Conservation (phyloP, 345 rosid genomes). For the Carallia brachiata region DNA sequence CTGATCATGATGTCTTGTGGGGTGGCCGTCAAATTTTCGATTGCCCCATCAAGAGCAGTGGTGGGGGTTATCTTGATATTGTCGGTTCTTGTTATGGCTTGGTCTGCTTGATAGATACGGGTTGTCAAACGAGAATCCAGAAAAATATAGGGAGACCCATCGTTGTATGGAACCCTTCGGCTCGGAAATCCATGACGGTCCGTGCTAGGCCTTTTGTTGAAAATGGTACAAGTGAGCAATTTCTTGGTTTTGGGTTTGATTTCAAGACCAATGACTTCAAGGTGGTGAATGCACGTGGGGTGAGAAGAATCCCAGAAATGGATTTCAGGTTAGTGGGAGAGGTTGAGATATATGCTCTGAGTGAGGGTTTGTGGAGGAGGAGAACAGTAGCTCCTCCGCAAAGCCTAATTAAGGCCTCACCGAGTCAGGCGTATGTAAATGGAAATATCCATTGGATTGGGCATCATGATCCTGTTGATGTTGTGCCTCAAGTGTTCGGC, state of each 20-base stretch:
- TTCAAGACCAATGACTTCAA: not conserved
- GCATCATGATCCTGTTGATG: not conserved
- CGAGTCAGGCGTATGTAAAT: not conserved
- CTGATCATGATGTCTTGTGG: not conserved
- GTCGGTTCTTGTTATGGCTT: conserved; percentile 6
- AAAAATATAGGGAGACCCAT: not conserved
- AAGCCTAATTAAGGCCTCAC: not conserved
- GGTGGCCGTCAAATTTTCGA: not conserved
- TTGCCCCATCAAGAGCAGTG: not conserved
- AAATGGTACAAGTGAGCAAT: not conserved
- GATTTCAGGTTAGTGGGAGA: not conserved
- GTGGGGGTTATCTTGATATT: not conserved
- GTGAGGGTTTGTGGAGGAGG: not conserved
- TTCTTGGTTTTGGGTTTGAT: conserved; percentile 16
- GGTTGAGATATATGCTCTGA: conserved; percentile 10
- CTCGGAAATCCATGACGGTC: not conserved
- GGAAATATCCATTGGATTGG: conserved; percentile 9
- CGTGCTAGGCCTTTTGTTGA: not conserved
- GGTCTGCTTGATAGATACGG: not conserved
- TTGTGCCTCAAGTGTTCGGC: too few relatives aligned
- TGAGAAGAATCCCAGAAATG: not conserved
- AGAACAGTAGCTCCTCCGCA: not conserved
- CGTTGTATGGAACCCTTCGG: conserved; percentile 12
- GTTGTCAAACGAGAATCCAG: not conserved
- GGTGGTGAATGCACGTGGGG: conserved; percentile 1